These are phyloP conservation scores for Trypanosoma conorhini DNA, from an alignment of 208 protist genomes.

Conservation along the genomic window DNA sequence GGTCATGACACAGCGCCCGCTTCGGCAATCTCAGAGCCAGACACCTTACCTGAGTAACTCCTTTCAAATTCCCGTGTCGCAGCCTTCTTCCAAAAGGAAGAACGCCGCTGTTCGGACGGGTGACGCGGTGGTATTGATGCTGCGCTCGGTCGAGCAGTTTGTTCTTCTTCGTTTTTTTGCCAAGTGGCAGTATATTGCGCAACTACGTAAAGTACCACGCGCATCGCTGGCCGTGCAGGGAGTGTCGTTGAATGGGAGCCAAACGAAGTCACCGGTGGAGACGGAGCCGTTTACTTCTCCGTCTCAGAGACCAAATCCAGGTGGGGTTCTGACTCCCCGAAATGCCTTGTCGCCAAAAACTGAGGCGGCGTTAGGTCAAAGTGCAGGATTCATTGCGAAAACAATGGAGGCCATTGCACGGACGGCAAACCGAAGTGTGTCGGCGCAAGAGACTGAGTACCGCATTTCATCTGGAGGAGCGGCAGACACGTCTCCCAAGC, in stretches of 20 bases:
- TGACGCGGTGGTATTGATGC: slow-evolving; percentile 16
- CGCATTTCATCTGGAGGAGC: not conserved
- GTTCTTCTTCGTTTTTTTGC: slow-evolving; percentile 30
- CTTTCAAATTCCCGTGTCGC: not conserved
- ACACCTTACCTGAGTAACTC: not conserved
- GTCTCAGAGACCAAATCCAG: not conserved
- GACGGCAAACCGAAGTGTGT: not conserved
- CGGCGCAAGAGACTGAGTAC: not conserved
- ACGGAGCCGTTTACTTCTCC: not conserved
- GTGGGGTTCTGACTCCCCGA: not conserved
- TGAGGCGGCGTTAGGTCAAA: not conserved
- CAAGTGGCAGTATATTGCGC: slow-evolving; percentile 21
- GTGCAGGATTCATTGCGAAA: not conserved
- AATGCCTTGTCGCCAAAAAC: not conserved
- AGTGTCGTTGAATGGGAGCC: not conserved
- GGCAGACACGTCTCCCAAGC: not conserved
- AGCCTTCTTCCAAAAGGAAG: not conserved
- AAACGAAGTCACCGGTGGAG: not conserved
- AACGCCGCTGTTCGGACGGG: not conserved
- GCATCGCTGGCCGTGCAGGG: not conserved
- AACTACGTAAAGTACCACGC: not conserved
- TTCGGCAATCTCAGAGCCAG: not conserved
- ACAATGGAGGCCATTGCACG: slow-evolving; percentile 8
- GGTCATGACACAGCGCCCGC: not conserved
- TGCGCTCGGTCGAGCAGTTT: slow-evolving; percentile 11